Evolutionary conservation across 2,329 filamentous ascomycete genomes (phyloP).

Genomic region (Botryotinia narcissicola): DNA sequence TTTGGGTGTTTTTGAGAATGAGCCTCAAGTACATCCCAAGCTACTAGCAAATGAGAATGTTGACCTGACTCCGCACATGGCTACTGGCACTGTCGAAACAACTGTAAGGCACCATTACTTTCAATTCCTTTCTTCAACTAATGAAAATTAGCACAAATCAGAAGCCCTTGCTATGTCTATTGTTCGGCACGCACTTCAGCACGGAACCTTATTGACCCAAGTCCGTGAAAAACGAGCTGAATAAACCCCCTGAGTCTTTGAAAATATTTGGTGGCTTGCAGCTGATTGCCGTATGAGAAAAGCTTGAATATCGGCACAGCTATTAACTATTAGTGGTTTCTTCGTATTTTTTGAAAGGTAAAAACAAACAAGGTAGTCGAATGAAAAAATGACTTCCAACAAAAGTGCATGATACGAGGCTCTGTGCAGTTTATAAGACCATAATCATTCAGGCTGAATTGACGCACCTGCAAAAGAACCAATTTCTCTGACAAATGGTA

Average conservation of each 20-base stretch:
- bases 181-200: conserved; percentile 58
- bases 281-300: background rate
- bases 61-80: conserved; percentile 78
- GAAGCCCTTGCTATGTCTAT: conserved; percentile 74
- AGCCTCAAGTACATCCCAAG: conserved; percentile 71
- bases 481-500: conserved; percentile 7
- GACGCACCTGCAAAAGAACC: background rate
- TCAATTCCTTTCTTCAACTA: background rate
- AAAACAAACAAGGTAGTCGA: background rate
- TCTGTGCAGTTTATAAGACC: background rate
- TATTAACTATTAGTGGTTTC: background rate
- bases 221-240: conserved; percentile 61
- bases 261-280: background rate
- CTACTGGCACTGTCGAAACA: conserved; percentile 69
- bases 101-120: background rate
- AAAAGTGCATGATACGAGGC: conserved; percentile 8
- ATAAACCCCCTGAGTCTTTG: background rate
- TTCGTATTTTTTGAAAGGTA: conserved; percentile 7
- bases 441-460: background rate
- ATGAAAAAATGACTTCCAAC: conserved; percentile 24
- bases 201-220: conserved; percentile 60
- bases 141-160: conserved; percentile 53
- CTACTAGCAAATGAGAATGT: conserved; percentile 69
- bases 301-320: background rate
- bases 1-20: conserved; percentile 78